phyloP scores from a whole-genome alignment of 1,284 basidiomycete genomes.

The Albatrellus sp. region DNA sequence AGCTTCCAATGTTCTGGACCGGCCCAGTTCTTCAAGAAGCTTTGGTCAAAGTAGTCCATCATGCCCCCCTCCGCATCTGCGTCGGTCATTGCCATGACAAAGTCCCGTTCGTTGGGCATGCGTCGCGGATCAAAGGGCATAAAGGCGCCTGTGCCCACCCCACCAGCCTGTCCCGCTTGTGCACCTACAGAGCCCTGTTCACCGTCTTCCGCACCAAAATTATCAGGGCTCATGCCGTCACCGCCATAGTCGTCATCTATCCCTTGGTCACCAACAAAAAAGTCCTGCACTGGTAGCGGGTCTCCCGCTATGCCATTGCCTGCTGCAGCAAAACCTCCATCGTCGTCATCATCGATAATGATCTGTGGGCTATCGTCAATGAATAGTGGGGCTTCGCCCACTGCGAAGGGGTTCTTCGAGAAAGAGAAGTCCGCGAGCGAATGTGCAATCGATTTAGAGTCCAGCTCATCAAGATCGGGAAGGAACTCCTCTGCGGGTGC shows the following conservation, averaged over 20 bases:
- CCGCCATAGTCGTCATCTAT: slow-evolving; percentile 34
- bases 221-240: slow-evolving; percentile 26
- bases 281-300: slow-evolving; percentile 51
- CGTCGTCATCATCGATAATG: slow-evolving; percentile 29
- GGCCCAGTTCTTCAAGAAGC: slow-evolving; percentile 91
- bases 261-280: slow-evolving; percentile 65
- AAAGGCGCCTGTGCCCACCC: slow-evolving; percentile 33
- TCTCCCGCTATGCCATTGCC: slow-evolving; percentile 26
- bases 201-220: slow-evolving; percentile 30
- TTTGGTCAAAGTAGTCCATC: slow-evolving; percentile 92
- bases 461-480: slow-evolving; percentile 49
- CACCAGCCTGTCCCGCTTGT: slow-evolving; percentile 25
- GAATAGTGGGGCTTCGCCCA: slow-evolving; percentile 52
- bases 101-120: slow-evolving; percentile 58
- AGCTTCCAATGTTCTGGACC: slow-evolving; percentile 99
- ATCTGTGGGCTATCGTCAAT: slow-evolving; percentile 27
- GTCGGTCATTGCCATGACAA: slow-evolving; percentile 78
- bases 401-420: slow-evolving; percentile 41
- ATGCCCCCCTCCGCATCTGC: slow-evolving; percentile 53
- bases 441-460: slow-evolving; percentile 65
- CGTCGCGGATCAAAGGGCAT: slow-evolving; percentile 74
- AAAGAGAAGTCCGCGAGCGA: slow-evolving; percentile 78
- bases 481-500: slow-evolving; percentile 44
- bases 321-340: slow-evolving; percentile 24
- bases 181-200: slow-evolving; percentile 28